Conservation (phyloP, 2,329 filamentous ascomycete species). For the Phaeosphaeria sp. region DNA sequence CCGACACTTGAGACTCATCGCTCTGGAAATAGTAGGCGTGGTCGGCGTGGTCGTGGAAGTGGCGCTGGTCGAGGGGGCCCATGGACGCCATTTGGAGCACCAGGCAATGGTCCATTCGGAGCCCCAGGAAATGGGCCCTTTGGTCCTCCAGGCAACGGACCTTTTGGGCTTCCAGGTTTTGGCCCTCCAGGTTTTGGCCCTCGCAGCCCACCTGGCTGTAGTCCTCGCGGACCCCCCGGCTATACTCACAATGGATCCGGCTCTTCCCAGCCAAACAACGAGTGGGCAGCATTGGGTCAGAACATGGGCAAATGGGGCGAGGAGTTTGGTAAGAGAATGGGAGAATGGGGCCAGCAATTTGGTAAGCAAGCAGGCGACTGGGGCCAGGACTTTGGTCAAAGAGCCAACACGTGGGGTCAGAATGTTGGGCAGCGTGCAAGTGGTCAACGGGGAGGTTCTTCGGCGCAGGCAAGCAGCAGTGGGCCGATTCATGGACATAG, state of each 20-base stretch:
- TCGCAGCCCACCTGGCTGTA: constrained; percentile 11
- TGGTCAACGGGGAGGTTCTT: not conserved
- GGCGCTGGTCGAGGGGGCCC: constrained; percentile 4
- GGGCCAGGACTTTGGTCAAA: constrained; percentile 25
- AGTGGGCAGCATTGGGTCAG: constrained; percentile 22
- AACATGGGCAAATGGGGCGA: constrained; percentile 39
- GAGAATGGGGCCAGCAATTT: constrained; percentile 37
- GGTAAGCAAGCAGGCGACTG: constrained; percentile 31
- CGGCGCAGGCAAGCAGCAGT: constrained; percentile 10
- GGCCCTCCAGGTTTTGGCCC: constrained; percentile 8
- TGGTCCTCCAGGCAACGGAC: constrained; percentile 8
- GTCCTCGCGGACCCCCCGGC: constrained; percentile 5
- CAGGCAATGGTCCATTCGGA: constrained; percentile 14
- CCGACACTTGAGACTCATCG: constrained; percentile 1
- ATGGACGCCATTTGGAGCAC: constrained; percentile 24
- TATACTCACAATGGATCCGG: constrained; percentile 3
- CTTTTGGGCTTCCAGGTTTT: constrained; percentile 10
- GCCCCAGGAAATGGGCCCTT: constrained; percentile 11
- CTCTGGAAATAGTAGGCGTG: not conserved
- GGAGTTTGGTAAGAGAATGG: constrained; percentile 40
- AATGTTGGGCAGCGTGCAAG: constrained; percentile 4
- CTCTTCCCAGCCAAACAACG: constrained; percentile 12
- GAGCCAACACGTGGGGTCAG: constrained; percentile 19
- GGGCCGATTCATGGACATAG: constrained; percentile 1
- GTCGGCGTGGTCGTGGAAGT: not conserved